phyloP scores from a whole-genome alignment of 139 green algal species.

The Micromonas pusilla region DNA sequence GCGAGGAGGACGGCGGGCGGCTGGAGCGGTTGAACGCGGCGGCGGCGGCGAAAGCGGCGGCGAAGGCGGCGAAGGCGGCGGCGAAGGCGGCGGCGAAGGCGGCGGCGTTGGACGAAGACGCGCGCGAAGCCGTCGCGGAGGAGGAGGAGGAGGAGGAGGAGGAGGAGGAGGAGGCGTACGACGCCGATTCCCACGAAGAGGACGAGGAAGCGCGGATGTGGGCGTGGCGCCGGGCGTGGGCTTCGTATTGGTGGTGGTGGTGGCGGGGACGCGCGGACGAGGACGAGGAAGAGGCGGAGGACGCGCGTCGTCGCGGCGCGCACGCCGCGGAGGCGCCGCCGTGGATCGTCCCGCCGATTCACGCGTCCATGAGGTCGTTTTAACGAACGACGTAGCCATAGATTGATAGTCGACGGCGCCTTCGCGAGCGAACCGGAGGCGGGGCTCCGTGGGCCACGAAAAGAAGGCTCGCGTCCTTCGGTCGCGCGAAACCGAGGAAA shows the following conservation, averaged over 20 bases:
- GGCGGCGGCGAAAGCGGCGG: not conserved
- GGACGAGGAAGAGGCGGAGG: too few species aligned
- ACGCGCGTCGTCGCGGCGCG: too few species aligned
- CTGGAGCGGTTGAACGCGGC: not conserved
- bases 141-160: not conserved
- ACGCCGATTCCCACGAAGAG: not conserved
- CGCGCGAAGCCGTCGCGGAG: not conserved
- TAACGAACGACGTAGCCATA: too few species aligned
- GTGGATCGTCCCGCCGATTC: too few species aligned
- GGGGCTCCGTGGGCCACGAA: not conserved
- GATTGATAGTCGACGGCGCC: too few species aligned
- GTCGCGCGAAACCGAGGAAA: not conserved
- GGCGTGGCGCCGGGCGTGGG: not conserved
- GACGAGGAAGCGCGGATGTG: not conserved
- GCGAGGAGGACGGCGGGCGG: not conserved
- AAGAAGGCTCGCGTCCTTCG: not conserved
- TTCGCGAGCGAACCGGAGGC: not conserved
- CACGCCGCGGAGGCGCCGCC: too few species aligned
- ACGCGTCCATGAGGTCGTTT: too few species aligned
- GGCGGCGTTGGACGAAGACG: not conserved
- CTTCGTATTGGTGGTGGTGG: not conserved
- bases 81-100: not conserved
- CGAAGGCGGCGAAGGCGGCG: not conserved
- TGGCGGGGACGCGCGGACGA: not conserved
- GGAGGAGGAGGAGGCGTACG: not conserved